Percentiles rank a stretch among this genome's conserved stretches.
Conservation (phyloP, 1,284 basidiomycete genomes). For the Papiliotrema laurentii region DNA sequence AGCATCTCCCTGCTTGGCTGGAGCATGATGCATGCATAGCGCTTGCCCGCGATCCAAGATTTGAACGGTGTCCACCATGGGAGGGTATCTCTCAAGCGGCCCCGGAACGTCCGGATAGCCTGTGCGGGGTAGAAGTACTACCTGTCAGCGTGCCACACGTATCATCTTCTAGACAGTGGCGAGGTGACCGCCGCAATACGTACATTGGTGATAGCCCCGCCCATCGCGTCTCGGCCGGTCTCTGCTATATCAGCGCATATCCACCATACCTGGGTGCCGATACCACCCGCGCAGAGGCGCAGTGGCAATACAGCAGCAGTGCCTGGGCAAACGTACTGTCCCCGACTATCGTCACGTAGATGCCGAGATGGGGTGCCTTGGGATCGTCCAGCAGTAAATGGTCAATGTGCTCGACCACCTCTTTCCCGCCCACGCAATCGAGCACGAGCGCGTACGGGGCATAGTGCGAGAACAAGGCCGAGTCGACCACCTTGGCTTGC, state of each 20-base stretch:
- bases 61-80: constrained; percentile 52
- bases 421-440: constrained; percentile 34
- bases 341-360: constrained; percentile 37
- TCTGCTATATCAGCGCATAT: constrained; percentile 10
- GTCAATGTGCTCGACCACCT: constrained; percentile 27
- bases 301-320: neutral
- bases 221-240: constrained; percentile 18
- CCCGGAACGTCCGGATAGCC: constrained; percentile 37
- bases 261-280: no score
- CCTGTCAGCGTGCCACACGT: neutral
- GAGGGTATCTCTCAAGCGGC: constrained; percentile 46
- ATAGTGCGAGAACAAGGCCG: constrained; percentile 42
- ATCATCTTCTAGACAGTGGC: neutral
- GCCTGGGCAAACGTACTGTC: constrained; percentile 15
- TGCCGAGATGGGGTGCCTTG: constrained; percentile 21
- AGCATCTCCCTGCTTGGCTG: constrained; percentile 16
- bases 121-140: constrained; percentile 14
- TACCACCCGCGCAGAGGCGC: no score
- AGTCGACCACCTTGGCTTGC: constrained; percentile 50
- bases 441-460: constrained; percentile 41
- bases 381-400: constrained; percentile 31
- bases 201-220: constrained; percentile 29
- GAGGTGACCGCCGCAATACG: constrained; percentile 1
- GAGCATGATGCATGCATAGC: constrained; percentile 34
- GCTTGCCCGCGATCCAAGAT: constrained; percentile 13